A percentile compares a stretch with the other conserved stretches of the same genome.
phyloP scores from a whole-genome alignment of 352 stramenopile species.

The Pythium rhizo-oryzae region DNA sequence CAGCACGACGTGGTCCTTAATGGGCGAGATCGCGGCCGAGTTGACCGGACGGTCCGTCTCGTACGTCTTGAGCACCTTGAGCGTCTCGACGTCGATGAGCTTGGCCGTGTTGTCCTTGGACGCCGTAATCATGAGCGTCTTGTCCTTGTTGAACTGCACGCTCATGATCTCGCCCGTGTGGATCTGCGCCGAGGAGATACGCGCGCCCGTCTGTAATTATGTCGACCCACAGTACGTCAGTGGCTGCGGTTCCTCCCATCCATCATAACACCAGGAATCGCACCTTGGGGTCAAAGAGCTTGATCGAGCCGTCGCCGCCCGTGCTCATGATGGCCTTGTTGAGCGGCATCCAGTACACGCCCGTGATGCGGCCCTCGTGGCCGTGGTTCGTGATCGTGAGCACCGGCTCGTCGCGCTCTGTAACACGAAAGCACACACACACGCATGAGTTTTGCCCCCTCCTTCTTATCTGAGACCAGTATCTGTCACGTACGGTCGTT shows the following conservation, averaged over 20 bases:
- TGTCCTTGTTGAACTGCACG: constrained; percentile 95
- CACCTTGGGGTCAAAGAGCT: constrained; percentile 72
- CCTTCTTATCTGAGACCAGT: too few species aligned
- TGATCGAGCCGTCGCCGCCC: constrained; percentile 77
- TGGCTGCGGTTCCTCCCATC: too few species aligned
- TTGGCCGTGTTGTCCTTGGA: constrained; percentile 98
- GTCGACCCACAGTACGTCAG: background rate
- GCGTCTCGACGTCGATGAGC: constrained; percentile 94
- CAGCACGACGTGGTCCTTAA: constrained; percentile 96
- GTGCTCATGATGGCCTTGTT: constrained; percentile 90
- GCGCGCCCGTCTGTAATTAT: constrained; percentile 50
- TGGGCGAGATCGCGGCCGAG: constrained; percentile 97
- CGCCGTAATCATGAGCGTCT: constrained; percentile 97
- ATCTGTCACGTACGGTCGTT: constrained; percentile 67
- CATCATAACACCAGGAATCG: background rate
- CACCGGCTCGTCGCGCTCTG: constrained; percentile 60
- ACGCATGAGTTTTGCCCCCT: constrained; percentile 18
- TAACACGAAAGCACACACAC: background rate
- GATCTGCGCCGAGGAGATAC: constrained; percentile 82
- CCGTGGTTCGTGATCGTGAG: constrained; percentile 81
- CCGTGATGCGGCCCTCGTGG: constrained; percentile 79
- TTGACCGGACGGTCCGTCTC: constrained; percentile 99
- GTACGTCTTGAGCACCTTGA: constrained; percentile 98
- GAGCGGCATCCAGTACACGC: constrained; percentile 84
- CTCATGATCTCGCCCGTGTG: constrained; percentile 98